Percentiles rank a stretch among this genome's conserved stretches.
Evolutionary conservation across 2,329 filamentous ascomycete genomes (phyloP).

Genomic region (Whalleya microplaca): DNA sequence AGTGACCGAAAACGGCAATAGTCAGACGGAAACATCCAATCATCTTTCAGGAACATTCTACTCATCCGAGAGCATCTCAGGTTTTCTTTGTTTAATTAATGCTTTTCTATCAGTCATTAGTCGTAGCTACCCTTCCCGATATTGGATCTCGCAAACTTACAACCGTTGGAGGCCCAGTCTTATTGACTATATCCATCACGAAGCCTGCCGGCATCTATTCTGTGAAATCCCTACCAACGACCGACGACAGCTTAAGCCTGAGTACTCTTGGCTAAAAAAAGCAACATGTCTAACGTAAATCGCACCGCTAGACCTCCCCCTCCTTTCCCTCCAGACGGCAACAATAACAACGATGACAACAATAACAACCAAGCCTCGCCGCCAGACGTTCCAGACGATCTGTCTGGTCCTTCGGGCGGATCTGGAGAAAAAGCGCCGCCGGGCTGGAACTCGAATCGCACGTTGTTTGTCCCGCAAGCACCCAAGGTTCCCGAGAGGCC

Average conservation of each 20-base stretch:
- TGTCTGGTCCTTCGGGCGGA: no score
- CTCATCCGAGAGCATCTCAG: constrained; percentile 8
- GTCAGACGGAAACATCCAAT: constrained; percentile 25
- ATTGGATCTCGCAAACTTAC: constrained; percentile 2
- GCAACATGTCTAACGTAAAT: background rate
- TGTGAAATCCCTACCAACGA: background rate
- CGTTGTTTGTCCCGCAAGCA: constrained; percentile 1
- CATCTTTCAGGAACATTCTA: constrained; percentile 4
- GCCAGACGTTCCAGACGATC: no score
- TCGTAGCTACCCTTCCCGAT: constrained; percentile 2
- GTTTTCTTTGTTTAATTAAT: constrained; percentile 16
- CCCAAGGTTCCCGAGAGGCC: background rate
- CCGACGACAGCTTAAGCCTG: background rate
- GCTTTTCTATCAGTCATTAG: constrained; percentile 7
- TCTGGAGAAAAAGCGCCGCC: no score
- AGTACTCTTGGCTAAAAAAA: background rate
- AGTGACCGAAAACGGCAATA: constrained; percentile 17
- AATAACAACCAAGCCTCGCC: no score
- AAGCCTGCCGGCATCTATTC: background rate
- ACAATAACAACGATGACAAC: no score
- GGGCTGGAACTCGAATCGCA: background rate
- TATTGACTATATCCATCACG: background rate
- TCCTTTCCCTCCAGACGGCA: no score
- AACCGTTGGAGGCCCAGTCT: background rate
- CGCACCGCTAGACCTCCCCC: no score